phyloP scores from a whole-genome alignment of 192 early-diverging fungal species.

The Coemansia pectinata region DNA sequence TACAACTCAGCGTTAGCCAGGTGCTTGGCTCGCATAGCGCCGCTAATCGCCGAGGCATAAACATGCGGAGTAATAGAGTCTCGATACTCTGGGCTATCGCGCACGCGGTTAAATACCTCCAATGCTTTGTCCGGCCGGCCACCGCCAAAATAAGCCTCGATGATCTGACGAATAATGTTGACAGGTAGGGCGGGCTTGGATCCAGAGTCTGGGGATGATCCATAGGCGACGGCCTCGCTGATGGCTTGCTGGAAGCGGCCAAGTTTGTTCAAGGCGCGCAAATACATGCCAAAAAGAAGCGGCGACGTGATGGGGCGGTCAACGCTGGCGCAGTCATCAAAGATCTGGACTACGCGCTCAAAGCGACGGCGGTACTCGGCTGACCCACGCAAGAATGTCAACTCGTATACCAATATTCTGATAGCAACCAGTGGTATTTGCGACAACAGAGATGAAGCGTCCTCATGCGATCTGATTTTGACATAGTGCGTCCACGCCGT shows the following conservation, averaged over 20 bases:
- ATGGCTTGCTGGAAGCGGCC: conserved; percentile 23
- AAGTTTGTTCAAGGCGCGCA: conserved; percentile 46
- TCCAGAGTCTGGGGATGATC: background rate
- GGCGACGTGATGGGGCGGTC: conserved; percentile 17
- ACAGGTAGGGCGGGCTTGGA: background rate
- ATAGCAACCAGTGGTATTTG: conserved; percentile 22
- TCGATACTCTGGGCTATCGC: background rate
- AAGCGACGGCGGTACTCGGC: conserved; percentile 20
- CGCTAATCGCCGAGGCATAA: conserved; percentile 18
- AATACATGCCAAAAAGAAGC: conserved; percentile 28
- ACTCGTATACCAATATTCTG: conserved; percentile 31
- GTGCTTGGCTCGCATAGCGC: conserved; percentile 10
- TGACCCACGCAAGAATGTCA: conserved; percentile 25
- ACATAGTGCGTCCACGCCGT: conserved; percentile 40
- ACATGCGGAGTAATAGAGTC: conserved; percentile 28
- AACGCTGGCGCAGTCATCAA: conserved; percentile 11
- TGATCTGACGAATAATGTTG: conserved; percentile 29
- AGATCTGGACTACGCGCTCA: conserved; percentile 30
- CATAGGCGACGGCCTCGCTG: conserved; percentile 11
- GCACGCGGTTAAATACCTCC: conserved; percentile 15
- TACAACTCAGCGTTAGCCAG: conserved; percentile 6
- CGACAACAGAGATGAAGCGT: conserved; percentile 9
- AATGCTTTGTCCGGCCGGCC: conserved; percentile 28
- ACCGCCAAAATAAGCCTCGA: conserved; percentile 37
- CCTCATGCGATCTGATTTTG: conserved; percentile 18